phyloP scores from a whole-genome alignment of 805 yeast genomes.

The Teunomyces gatunensis region DNA sequence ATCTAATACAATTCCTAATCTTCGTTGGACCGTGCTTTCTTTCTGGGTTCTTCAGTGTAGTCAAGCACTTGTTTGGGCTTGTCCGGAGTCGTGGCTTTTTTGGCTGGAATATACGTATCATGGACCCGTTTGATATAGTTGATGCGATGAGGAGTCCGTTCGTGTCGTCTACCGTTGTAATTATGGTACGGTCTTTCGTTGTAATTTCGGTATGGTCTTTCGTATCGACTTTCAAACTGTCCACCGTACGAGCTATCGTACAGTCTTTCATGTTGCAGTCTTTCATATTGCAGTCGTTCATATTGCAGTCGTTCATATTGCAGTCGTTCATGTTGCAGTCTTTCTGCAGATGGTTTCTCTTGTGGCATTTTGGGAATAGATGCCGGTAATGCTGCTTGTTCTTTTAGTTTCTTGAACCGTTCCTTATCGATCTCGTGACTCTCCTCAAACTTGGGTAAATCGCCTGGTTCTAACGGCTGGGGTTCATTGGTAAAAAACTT shows the following conservation, averaged over 20 bases:
- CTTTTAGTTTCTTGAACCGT: constrained; percentile 47
- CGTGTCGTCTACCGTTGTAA: neutral
- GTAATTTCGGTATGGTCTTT: neutral
- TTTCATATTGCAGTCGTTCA: neutral
- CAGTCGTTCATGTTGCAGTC: too few relatives aligned
- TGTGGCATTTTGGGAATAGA: too few relatives aligned
- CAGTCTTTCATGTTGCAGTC: neutral
- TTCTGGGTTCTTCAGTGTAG: neutral
- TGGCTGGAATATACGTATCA: neutral
- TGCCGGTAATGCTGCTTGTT: neutral
- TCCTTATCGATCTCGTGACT: constrained; percentile 85
- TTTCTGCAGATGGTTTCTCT: too few relatives aligned
- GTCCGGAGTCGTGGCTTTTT: neutral
- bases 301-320: neutral
- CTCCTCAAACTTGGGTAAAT: constrained; percentile 71
- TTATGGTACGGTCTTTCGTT: neutral
- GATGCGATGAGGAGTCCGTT: neutral
- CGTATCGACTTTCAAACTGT: neutral
- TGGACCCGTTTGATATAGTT: neutral
- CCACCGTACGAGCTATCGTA: neutral
- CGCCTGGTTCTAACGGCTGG: constrained; percentile 50
- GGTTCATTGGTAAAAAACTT: constrained; percentile 69
- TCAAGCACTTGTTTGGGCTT: neutral
- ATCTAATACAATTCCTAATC: neutral
- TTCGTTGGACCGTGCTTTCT: neutral